Percentiles rank a stretch among this genome's conserved stretches.
phyloP scores from a whole-genome alignment of 2,329 filamentous ascomycete genomes.

The Ceratocystis harringtonii region DNA sequence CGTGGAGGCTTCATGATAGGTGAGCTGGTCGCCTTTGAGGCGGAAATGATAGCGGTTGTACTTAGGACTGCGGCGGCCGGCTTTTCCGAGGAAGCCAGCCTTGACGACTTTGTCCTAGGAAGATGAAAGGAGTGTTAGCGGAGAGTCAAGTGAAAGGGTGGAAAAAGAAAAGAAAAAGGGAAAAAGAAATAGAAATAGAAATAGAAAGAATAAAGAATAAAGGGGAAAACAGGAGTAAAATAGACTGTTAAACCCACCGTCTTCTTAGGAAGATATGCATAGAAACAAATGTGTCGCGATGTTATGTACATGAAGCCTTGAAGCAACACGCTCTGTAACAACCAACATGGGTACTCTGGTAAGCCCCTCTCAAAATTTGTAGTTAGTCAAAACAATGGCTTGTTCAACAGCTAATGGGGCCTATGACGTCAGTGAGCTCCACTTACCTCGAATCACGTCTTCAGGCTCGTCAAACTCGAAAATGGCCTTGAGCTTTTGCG shows the following conservation, averaged over 20 bases:
- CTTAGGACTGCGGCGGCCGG: conserved; percentile 71
- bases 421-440: conserved; percentile 13
- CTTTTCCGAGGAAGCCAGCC: conserved; percentile 77
- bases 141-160: background rate
- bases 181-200: background rate
- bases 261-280: conserved; percentile 92
- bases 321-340: conserved; percentile 78
- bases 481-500: conserved; percentile 62
- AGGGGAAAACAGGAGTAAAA: background rate
- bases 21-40: conserved; percentile 78
- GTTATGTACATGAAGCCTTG: conserved; percentile 97
- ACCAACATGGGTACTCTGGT: conserved; percentile 79
- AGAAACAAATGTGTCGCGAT: conserved; percentile 84
- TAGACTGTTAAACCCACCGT: conserved; percentile 37
- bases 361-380: too few relatives aligned
- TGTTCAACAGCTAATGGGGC: background rate
- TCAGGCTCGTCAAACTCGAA: conserved; percentile 72
- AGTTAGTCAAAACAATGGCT: conserved; percentile 16
- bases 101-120: conserved; percentile 58
- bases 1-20: conserved; percentile 72
- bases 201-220: too few relatives aligned
- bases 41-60: conserved; percentile 90
- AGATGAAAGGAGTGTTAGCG: background rate
- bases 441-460: conserved; percentile 60
- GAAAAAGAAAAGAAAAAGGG: background rate